Percentiles rank a stretch among this genome's conserved stretches.
Evolutionary conservation across 148 eudicot genomes (phyloP).

Genomic region (Pouteria glomerata): DNA sequence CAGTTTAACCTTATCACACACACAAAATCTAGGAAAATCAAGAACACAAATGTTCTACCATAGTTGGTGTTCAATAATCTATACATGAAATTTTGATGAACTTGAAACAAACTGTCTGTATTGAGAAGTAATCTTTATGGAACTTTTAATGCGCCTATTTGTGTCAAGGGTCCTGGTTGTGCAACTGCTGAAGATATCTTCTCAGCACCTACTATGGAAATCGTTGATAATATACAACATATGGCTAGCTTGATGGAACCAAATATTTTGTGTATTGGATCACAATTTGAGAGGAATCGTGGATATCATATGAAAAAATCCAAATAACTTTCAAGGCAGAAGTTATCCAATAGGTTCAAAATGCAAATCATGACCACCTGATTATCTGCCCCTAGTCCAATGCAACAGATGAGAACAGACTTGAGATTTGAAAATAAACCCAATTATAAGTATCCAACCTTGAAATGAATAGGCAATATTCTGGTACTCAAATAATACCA

Average conservation of each 20-base stretch:
- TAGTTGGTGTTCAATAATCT: too few relatives aligned
- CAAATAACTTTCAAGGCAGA: not conserved
- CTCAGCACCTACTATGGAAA: not conserved
- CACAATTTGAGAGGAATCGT: not conserved
- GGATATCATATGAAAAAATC: not conserved
- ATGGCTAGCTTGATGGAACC: not conserved
- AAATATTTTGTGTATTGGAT: not conserved
- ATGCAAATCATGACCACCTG: too few relatives aligned
- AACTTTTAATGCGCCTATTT: too few relatives aligned
- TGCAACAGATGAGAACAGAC: not conserved
- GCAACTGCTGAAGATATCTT: conserved; percentile 13
- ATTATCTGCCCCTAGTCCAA: too few relatives aligned
- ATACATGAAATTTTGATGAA: too few relatives aligned
- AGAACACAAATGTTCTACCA: too few relatives aligned
- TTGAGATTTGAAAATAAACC: not conserved
- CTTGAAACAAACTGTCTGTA: too few relatives aligned
- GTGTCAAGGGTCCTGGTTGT: not conserved
- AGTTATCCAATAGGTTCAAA: not conserved
- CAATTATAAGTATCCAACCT: not conserved
- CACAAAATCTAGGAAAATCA: too few relatives aligned
- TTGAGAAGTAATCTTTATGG: too few relatives aligned
- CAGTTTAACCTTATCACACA: too few relatives aligned
- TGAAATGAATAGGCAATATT: not conserved
- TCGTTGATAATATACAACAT: conserved; percentile 9
- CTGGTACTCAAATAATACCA: not conserved